Evolutionary conservation across 805 yeast species (phyloP), one percentile per base, ranked within the genome.

Genomic region (Lachancea fermentati): DNA sequence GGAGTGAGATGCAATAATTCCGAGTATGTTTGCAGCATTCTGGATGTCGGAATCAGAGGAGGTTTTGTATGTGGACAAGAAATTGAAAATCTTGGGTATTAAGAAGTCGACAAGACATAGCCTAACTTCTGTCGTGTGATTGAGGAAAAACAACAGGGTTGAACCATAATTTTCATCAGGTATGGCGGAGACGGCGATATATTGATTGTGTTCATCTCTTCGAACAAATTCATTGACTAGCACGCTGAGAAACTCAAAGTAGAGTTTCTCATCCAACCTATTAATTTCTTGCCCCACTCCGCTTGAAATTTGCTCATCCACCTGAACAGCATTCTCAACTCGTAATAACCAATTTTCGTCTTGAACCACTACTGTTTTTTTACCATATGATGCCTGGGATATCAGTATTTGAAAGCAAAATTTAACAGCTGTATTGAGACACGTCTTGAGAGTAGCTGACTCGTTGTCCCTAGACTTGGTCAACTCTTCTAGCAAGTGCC

Each of bases 331-430:
- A 43, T 77, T 84, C 7, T 81, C 86, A 18, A 85, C 51, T 51
- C 91, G 69, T 0, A 74, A 62, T 3, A 68, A 64, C 95, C 95
- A 87, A 37, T 82, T 81, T 46, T 81, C 82, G 55, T 87, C 95
- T 16, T 72, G 63, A 0, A 75, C 75, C 34, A 85, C 58, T 2
- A 80, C 79, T 0, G 88, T 78, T 0, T 60, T 48, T 12, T 70
- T 64, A 0, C 67, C 75, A n/a, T 55, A 50, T 1, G 77, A 62
- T 0, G 93, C 75, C 45, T 83, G 75, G 74, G 85, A 81, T 1
- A 81, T 79, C 15, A 87, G 55, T 7, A 78, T 69, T 42, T 78
- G 76, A 19, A 80, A 67, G 0, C 71, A 58, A 55, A 83, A 86
- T 31, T 66, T 58, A 11, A 79, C 60, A 0, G 79, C 79, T 7